Evolutionary conservation across 1,284 basidiomycete species (phyloP), one percentile per base, ranked within the genome.

Genomic region (Kalmanozyma brasiliensis): DNA sequence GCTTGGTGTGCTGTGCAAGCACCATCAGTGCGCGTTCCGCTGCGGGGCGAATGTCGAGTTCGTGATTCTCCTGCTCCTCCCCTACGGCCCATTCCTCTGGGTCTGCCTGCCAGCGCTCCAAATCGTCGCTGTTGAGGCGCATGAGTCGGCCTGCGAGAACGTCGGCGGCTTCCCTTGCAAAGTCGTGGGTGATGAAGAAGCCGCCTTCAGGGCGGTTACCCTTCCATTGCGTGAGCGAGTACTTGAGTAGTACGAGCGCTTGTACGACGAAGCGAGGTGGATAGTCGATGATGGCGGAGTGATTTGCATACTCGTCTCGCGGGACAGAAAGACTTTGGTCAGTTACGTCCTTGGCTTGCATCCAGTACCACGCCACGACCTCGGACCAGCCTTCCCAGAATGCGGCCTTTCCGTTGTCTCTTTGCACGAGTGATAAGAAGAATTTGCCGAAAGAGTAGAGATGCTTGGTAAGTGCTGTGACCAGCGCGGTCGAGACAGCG

Each of bases 331-430:
- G 63, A 23, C 67, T 62, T 22, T 71, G 49, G 17, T 72, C 38
- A 0, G 49, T 58, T 11, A 67, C 66, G 26, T 60, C 49, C 33
- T 71, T 62, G 26, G 75, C 73, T 24, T 72, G 65, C 2, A 52
- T 40, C 80, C 80, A 82, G 53, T 81, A 82, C 80, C 80, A 82
- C 8, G 55, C 55, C 2, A 73, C 65, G 6, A 82, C 73, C 8
- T 82, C 80, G 8, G 68, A 42, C 80, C 80, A 82, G 23, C 75
- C 79, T 1, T 70, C 38, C 80, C 80, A 82, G 38, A 55, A 49
- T 0, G 77, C 68, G 22, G 77, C 79, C 26, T 78, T 76, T 48
- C 74, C 75, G 48, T 76, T 72, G 47, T 77, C 67, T 30, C 58
- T 62, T 32, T 70, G 57, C 23, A 79, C 55, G 22, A 82, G 70